A percentile compares a stretch with the other conserved stretches of the same genome.
phyloP scores from a whole-genome alignment of 2,329 filamentous ascomycete genomes.

The Parastagonospora nodorum region DNA sequence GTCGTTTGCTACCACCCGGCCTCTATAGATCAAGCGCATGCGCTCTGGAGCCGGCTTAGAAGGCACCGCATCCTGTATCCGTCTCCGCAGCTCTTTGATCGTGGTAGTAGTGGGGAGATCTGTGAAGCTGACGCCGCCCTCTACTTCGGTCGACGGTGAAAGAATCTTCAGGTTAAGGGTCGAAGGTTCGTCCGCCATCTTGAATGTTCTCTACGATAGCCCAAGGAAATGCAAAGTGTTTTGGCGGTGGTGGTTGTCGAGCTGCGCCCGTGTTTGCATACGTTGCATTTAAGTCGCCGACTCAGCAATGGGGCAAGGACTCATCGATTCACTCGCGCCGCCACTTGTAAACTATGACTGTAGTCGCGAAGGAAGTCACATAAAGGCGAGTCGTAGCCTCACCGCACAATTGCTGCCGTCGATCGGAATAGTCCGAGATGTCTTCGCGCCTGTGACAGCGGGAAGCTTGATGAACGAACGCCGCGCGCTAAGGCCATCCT shows the following conservation, averaged over 20 bases:
- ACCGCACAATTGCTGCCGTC: no score
- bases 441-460: background rate
- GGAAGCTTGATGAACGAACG: background rate
- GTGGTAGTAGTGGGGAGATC: slow-evolving; percentile 48
- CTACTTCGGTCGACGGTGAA: slow-evolving; percentile 46
- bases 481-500: slow-evolving; percentile 15
- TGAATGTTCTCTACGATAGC: background rate
- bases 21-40: slow-evolving; percentile 65
- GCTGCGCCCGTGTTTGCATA: slow-evolving; percentile 29
- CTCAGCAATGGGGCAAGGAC: slow-evolving; percentile 12
- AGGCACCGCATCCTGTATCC: slow-evolving; percentile 57
- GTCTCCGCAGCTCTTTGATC: slow-evolving; percentile 58
- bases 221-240: background rate
- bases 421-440: background rate
- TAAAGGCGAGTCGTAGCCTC: background rate
- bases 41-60: slow-evolving; percentile 42
- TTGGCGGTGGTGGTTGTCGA: slow-evolving; percentile 5
- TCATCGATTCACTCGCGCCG: slow-evolving; percentile 10
- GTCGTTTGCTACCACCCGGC: slow-evolving; percentile 58
- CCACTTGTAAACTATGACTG: background rate
- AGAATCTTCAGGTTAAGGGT: slow-evolving; percentile 46
- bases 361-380: background rate
- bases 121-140: slow-evolving; percentile 38
- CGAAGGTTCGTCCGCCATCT: slow-evolving; percentile 30
- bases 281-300: slow-evolving; percentile 37